These are phyloP conservation scores for Marasmius oreades DNA, from an alignment of 1,284 basidiomycete genomes.

Conservation along the genomic window DNA sequence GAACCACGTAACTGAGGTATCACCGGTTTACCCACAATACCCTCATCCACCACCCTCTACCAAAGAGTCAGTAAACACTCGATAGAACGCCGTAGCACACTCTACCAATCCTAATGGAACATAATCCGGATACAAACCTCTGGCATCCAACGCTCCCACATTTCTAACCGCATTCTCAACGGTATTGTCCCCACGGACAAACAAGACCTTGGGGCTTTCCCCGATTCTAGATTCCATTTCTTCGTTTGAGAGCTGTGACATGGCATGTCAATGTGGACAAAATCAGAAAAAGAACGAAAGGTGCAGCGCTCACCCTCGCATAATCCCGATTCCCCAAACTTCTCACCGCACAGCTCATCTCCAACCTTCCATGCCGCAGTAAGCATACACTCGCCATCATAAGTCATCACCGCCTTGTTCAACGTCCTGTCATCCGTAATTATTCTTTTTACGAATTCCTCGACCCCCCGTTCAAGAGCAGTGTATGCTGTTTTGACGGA, in stretches of 20 bases:
- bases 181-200: background rate
- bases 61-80: background rate
- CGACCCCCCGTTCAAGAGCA: background rate
- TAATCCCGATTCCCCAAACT: conserved; percentile 7
- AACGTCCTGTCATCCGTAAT: conserved; percentile 6
- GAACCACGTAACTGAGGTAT: too few species aligned
- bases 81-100: conserved; percentile 1
- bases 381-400: conserved; percentile 5
- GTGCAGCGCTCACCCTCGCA: background rate
- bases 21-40: too few species aligned
- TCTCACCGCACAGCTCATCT: conserved; percentile 3
- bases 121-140: conserved; percentile 4
- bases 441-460: background rate
- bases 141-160: conserved; percentile 4
- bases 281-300: background rate
- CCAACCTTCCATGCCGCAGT: conserved; percentile 3
- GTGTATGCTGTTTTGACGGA: background rate
- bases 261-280: background rate
- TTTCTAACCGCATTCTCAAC: background rate
- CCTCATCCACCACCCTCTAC: background rate
- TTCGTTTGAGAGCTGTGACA: background rate
- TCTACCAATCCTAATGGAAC: background rate
- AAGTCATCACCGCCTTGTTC: background rate
- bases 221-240: conserved; percentile 1
- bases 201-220: background rate